Evolutionary conservation across 2,329 filamentous ascomycete genomes (phyloP).

Genomic region (Alternaria solani): DNA sequence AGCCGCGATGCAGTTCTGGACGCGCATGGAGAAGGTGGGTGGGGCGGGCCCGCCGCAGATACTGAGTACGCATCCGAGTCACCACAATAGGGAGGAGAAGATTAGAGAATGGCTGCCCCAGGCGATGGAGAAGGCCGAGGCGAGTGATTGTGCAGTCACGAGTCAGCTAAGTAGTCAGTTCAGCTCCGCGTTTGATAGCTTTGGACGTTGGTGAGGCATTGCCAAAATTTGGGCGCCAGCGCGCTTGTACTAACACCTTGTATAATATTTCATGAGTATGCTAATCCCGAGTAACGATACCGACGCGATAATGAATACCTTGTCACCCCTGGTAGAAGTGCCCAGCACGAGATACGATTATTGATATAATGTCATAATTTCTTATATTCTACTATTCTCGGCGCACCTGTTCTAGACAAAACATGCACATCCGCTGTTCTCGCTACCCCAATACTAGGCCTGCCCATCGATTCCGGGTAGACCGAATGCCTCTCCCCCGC

Average conservation of each 20-base stretch:
- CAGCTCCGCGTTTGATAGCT: slow-evolving; percentile 17
- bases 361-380: slow-evolving; percentile 6
- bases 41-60: slow-evolving; percentile 70
- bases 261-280: not conserved
- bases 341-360: not conserved
- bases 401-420: not conserved
- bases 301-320: not conserved
- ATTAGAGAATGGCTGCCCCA: slow-evolving; percentile 66
- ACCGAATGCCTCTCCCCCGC: slow-evolving; percentile 8
- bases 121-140: slow-evolving; percentile 50
- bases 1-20: slow-evolving; percentile 69
- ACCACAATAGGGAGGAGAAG: slow-evolving; percentile 69
- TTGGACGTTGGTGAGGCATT: slow-evolving; percentile 20
- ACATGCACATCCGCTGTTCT: slow-evolving; percentile 8
- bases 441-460: slow-evolving; percentile 7
- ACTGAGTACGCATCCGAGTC: slow-evolving; percentile 79
- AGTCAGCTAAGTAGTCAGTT: slow-evolving; percentile 25
- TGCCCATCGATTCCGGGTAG: not conserved
- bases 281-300: not conserved
- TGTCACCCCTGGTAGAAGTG: not conserved
- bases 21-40: slow-evolving; percentile 66
- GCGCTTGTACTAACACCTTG: not conserved
- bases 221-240: not conserved
- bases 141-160: slow-evolving; percentile 39
- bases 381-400: slow-evolving; percentile 12